A percentile compares a stretch with the other conserved stretches of the same genome.
These are phyloP conservation scores for Meyerozyma carpophila DNA, from an alignment of 1,139 yeast genomes.

Conservation along the genomic window DNA sequence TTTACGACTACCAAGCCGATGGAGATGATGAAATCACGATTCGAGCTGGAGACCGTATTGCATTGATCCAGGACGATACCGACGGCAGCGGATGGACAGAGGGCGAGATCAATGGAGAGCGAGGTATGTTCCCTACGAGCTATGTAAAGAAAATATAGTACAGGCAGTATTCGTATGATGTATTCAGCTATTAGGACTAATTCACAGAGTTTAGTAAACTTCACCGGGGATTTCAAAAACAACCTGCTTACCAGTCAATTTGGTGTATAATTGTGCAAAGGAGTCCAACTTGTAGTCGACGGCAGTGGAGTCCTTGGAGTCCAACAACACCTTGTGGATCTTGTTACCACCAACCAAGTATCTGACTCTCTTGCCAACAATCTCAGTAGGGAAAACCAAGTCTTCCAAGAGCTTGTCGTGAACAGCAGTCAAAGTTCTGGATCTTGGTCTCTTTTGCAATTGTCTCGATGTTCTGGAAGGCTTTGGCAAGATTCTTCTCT, in stretches of 20 bases:
- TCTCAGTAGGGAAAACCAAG: constrained; percentile 99
- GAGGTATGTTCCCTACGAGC: constrained; percentile 80
- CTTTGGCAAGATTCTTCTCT: constrained; percentile 99
- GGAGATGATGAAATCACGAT: constrained; percentile 80
- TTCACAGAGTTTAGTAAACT: constrained; percentile 27
- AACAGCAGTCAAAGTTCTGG: constrained; percentile 98
- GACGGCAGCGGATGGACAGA: constrained; percentile 96
- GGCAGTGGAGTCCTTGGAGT: constrained; percentile 95
- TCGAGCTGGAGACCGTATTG: constrained; percentile 68
- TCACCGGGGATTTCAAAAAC: constrained; percentile 92
- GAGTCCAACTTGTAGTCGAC: constrained; percentile 99
- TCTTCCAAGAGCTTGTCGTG: constrained; percentile 99
- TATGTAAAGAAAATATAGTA: constrained; percentile 45
- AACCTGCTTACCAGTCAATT: constrained; percentile 99
- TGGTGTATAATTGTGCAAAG: constrained; percentile 97
- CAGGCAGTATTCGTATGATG: neutral
- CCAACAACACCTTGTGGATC: constrained; percentile 96
- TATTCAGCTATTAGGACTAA: constrained; percentile 2
- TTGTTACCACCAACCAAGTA: constrained; percentile 99
- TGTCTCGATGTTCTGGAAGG: constrained; percentile 89
- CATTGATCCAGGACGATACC: constrained; percentile 59
- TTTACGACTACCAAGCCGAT: constrained; percentile 75
- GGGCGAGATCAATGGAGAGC: constrained; percentile 71
- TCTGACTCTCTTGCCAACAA: constrained; percentile 98
- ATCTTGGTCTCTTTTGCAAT: constrained; percentile 99